Conservation (phyloP, 768 basidiomycete species). For the Auricularia sp. region DNA sequence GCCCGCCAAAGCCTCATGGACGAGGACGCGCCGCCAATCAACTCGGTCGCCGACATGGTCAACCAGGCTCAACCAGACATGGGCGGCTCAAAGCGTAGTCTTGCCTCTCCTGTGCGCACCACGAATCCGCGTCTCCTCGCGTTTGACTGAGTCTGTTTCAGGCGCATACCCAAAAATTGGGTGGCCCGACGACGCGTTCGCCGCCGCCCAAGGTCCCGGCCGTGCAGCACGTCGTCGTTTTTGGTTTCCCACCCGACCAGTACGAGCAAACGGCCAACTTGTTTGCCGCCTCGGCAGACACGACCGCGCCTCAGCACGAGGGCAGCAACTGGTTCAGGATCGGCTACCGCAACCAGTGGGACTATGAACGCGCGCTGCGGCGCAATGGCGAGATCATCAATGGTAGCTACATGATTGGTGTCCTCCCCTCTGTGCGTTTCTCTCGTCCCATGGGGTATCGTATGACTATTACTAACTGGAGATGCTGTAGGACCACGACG, state of each 20-base stretch:
- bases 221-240: constrained; percentile 59
- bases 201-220: constrained; percentile 19
- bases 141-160: constrained; percentile 7
- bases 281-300: constrained; percentile 40
- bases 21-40: constrained; percentile 72
- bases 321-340: constrained; percentile 76
- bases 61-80: constrained; percentile 39
- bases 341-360: constrained; percentile 58
- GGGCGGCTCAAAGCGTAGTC: neutral
- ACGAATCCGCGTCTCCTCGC: neutral
- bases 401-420: constrained; percentile 67
- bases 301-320: constrained; percentile 59
- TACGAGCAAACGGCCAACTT: constrained; percentile 36
- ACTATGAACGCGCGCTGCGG: constrained; percentile 68
- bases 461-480: no score
- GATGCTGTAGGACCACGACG: neutral
- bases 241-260: constrained; percentile 80
- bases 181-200: neutral
- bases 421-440: constrained; percentile 69
- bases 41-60: constrained; percentile 66
- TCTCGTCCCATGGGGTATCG: no score
- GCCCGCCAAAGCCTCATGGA: constrained; percentile 57
- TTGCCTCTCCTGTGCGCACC: neutral
- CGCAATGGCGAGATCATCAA: constrained; percentile 71
- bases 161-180: neutral